Base-by-base conservation (phyloP, 1,284 basidiomycete species). In the Boletus semigastroideus region DNA sequence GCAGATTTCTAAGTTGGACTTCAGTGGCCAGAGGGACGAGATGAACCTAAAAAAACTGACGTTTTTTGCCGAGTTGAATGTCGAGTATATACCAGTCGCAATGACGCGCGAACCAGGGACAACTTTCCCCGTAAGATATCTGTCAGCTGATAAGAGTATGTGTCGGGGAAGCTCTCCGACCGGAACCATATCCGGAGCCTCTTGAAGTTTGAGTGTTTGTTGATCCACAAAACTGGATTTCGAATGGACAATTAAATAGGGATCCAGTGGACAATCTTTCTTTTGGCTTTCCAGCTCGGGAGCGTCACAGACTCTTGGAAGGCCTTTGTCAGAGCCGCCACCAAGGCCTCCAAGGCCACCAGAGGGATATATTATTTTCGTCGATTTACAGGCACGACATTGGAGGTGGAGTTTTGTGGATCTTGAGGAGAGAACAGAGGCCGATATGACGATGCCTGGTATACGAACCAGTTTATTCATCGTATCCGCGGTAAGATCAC, bases 181-280 rank as follows among this genome's bases (percentile, higher is more conserved):
- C 3, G 97, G 97, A 0, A 99, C 97, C 94, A 98, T 98, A 70
- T 99, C 97, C 0, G 97, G 97, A 8, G 96, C 95, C 73, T 99
- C 97, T 71, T 99, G 97, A 14, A 99, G 80, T 71, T 99, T 99
- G 63, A 99, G 80, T 8, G 86, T 92, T 72, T 99, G 97, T 63
- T 95, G 92, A 69, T 99, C 97, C 27, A 96, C 89, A 68, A 99
- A 99, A 5, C 82, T 77, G 48, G 94, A 99, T 71, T 94, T 92
- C 49, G 94, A 91, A 72, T 99, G 97, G 12, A 99, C 78, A 63
- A 99, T 97, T 43, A 96, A 80, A 72, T 94, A 99, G 0, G 97
- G 97, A 67, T 99, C 97, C 49, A 98, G 74, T 0, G 94, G 94
- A 66, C 97, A 99, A 53, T 94, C 89, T 61, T 97, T 97, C 66